Conservation (phyloP, 805 yeast species). For the Pichia nakasei region DNA sequence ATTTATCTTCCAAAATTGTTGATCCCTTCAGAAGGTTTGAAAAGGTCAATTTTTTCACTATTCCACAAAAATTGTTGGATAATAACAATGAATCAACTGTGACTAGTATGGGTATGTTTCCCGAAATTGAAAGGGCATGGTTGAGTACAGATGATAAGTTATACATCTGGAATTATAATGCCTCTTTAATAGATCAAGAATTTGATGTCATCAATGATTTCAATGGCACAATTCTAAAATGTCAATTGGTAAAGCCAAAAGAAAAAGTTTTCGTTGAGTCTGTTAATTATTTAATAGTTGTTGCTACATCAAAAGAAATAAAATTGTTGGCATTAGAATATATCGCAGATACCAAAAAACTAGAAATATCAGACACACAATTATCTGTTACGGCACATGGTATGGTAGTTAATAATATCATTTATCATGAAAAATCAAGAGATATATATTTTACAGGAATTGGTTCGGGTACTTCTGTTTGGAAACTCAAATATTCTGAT, state of each 20-base stretch:
- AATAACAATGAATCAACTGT: slow-evolving; percentile 26
- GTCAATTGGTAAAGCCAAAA: slow-evolving; percentile 73
- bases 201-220: slow-evolving; percentile 78
- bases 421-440: slow-evolving; percentile 52
- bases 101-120: slow-evolving; percentile 75
- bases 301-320: slow-evolving; percentile 74
- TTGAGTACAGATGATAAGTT: slow-evolving; percentile 72
- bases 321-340: slow-evolving; percentile 68
- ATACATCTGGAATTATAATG: slow-evolving; percentile 69
- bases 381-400: slow-evolving; percentile 77
- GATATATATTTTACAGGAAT: slow-evolving; percentile 82
- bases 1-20: slow-evolving; percentile 31
- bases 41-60: slow-evolving; percentile 53
- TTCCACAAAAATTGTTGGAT: slow-evolving; percentile 58
- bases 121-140: slow-evolving; percentile 80
- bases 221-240: slow-evolving; percentile 66
- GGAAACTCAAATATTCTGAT: slow-evolving; percentile 81
- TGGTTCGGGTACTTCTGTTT: slow-evolving; percentile 67
- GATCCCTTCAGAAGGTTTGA: slow-evolving; percentile 68
- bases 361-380: slow-evolving; percentile 75
- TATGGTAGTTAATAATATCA: slow-evolving; percentile 55
- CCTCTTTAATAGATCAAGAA: slow-evolving; percentile 40
- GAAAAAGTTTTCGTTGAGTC: slow-evolving; percentile 70
- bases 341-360: slow-evolving; percentile 28
- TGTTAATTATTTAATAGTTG: slow-evolving; percentile 62